Evolutionary conservation across 306 rosid genomes (phyloP), one percentile per base, ranked within the genome.

Genomic region (Cucumis hystrix): DNA sequence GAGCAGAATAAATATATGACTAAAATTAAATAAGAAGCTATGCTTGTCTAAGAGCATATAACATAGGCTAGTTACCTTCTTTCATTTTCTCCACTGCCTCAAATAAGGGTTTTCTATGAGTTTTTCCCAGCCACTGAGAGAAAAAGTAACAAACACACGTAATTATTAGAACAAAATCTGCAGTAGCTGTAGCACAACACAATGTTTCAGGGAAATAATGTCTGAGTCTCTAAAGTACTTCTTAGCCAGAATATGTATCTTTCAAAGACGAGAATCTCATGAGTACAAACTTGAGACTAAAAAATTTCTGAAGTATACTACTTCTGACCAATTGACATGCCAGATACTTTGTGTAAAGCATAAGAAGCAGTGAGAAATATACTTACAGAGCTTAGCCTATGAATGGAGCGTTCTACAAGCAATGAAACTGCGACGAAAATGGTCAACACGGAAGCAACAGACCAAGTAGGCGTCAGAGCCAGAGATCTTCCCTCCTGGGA

Each of bases 401-500:
- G 95, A 81, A 95, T 95, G 75, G 92, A 85, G 78, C 98, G 98
- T 79, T 95, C 97, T 57, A 95, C 99, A 55, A 95, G 89, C 84
- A 95, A 85, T 62, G 99, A 95, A 67, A 92, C 97, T 6, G 92
- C 92, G 21, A 95, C 97, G 28, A 95, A 95, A 75, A 92, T 71
- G 39, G 95, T 89, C 90, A 92, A 77, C 82, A 95, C 97, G 55
- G 97, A 88, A 20, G 99, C 99, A 80, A 95, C 97, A 69, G 97
- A 95, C 99, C 99, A 95, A 67, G 99, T 95, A 61, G 99, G 99
- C 63, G 97, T 95, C 92, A 92, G 86, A 79, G 99, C 99, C 90
- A 95, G 79, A 28, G 99, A 92, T 81, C 99, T 82, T 81, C 85
- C 73, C 85, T 90, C 92, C 77, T 84, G 78, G 35, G 83, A 69